Evolutionary conservation across 352 stramenopile genomes (phyloP), one percentile per base, ranked within the genome.

Genomic region (Phytophthora boehmeriae): DNA sequence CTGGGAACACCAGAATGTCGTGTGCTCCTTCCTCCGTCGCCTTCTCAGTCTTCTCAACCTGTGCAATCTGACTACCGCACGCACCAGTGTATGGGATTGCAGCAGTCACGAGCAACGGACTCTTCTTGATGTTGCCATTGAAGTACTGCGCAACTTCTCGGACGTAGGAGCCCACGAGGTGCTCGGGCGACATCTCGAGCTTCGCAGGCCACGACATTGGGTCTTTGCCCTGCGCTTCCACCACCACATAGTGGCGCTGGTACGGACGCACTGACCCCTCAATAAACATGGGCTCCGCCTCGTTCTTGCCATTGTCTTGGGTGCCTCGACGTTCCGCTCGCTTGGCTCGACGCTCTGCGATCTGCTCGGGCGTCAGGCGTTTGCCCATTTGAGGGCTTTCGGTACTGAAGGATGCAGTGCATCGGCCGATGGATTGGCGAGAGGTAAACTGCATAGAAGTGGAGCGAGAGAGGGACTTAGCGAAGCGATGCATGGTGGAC

Each of bases 1-100:
- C 81, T 1, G 84, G 84, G 46, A 91, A 90, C 39, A 93, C 70
- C 23, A 93, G 58, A 27, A 90, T 57, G 44, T 93, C 84, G 52
- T 93, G 84, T 2, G 59, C 52, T 2, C 51, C 52, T 25, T 66
- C 52, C 27, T 68, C 50, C 20, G 25, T 22, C 3, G 13, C 43
- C 14, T 68, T 43, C 27, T 52, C 39, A 13, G 34, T 9, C 22
- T 13, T 42, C 20, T 50, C 48, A 14, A 42, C 11, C 3, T 28
- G 17, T 8, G 8, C 35, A 11, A 54, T 36, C 23, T 8, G 53
- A 16, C 47, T 46, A 43, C 2, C 34, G 36, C 32, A 71, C 42
- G 54, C 35, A 2, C 54, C 48, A 6, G 51, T 70, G 66, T 81
- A 90, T 10, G 69, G 78, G 25, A 85, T 83, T 4, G 70, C 80